Percentiles rank a stretch among this genome's conserved stretches.
Conservation (phyloP, 192 early-diverging fungal genomes). For the Bifiguratus adelaidae region DNA sequence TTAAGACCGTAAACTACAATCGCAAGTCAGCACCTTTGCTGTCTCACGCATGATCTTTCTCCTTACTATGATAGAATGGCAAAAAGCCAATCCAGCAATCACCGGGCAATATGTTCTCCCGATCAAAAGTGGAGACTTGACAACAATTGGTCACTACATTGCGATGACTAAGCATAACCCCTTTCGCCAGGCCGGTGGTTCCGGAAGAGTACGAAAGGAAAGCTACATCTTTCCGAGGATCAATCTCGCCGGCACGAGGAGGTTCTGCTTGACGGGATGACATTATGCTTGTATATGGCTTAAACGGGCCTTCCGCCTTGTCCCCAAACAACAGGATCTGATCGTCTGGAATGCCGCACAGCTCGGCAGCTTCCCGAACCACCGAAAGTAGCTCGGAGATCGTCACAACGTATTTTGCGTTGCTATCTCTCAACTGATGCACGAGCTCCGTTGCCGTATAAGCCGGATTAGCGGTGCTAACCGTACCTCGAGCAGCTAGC, state of each 20-base stretch:
- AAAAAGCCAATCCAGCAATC: slow-evolving; percentile 38
- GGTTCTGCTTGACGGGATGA: slow-evolving; percentile 7
- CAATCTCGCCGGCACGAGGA: slow-evolving; percentile 3
- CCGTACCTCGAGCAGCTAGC: slow-evolving; percentile 52
- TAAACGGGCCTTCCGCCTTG: slow-evolving; percentile 13
- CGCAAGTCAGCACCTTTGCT: not conserved
- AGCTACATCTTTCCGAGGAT: slow-evolving; percentile 14
- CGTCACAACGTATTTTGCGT: slow-evolving; percentile 56
- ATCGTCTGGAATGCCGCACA: slow-evolving; percentile 14
- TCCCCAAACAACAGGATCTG: slow-evolving; percentile 36
- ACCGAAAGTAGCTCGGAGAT: slow-evolving; percentile 7
- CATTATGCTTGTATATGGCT: slow-evolving; percentile 19
- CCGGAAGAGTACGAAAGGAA: slow-evolving; percentile 63
- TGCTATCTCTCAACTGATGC: slow-evolving; percentile 62
- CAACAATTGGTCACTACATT: slow-evolving; percentile 73
- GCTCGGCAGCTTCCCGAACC: slow-evolving; percentile 22
- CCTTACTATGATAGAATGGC: slow-evolving; percentile 62
- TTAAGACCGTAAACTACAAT: slow-evolving; percentile 35
- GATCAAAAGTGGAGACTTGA: slow-evolving; percentile 41
- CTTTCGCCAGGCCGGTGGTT: slow-evolving; percentile 65
- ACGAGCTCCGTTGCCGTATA: slow-evolving; percentile 72
- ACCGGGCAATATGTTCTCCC: slow-evolving; percentile 5
- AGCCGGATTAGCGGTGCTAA: slow-evolving; percentile 71
- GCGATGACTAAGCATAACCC: slow-evolving; percentile 68
- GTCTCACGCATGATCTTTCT: not conserved